Evolutionary conservation across 805 yeast genomes (phyloP), one percentile per base, ranked within the genome.

Genomic region (Soucietia sequanensis): DNA sequence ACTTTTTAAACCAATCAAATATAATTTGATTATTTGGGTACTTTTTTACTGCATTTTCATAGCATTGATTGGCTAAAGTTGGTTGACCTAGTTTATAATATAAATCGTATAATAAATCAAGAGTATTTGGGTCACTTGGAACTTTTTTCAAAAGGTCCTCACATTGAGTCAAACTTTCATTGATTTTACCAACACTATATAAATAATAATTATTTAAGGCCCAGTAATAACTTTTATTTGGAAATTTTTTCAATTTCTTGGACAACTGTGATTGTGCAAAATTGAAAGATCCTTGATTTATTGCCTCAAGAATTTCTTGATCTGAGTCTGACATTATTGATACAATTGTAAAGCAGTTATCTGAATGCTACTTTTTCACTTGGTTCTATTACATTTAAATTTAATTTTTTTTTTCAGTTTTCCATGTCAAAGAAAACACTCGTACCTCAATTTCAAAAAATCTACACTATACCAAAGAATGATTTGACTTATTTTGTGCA

Each of bases 31-130:
- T 59, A 4, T 71, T 66, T 3, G 83, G 80, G 44, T 76, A 79
- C 50, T 73, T 77, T 50, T 75, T 73, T 27, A 75, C 68, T 2
- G 81, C 80, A 35, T 64, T 71, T 41, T 81, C 88, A 49, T 73
- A 81, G 0, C 77, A 68, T 31, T 61, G 67, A 13, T 61, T 47
- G 3, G 78, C 71, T 35, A 75, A 78, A 11, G 38, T 41, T 12
- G 44, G 46, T 16, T 44, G 39, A 1, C 64, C 67, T n/a, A 63
- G 52, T 12, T 60, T 54, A 4, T 56, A 43, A 48, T 75, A 78
- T 17, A 78, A 65, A 1, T 58, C 60, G 32, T 66, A 67, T 30
- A 83, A 54, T 4, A 79, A 37, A 6, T 62, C 64, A 35, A 84
- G 54, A 0, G 87, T 61, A 22, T 68, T 62, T 0, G 72, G 65